Conservation (phyloP, 1,284 basidiomycete genomes). For the Microbotryum saponariae region DNA sequence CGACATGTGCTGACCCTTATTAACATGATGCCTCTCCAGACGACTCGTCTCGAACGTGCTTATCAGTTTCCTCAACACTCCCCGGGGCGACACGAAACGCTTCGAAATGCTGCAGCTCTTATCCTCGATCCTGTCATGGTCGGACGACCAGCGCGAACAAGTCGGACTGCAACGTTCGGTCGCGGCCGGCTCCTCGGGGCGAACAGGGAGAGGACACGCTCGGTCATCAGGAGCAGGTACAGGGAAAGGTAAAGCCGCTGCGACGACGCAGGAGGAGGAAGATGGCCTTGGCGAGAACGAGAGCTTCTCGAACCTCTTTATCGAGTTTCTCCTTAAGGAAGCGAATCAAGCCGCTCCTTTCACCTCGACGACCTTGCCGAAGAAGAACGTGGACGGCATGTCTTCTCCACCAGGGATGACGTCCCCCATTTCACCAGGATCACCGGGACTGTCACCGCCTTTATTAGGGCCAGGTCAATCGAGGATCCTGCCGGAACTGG, state of each 20-base stretch:
- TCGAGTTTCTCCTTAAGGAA: conserved; percentile 79
- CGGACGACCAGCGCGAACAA: conserved; percentile 77
- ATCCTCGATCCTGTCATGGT: conserved; percentile 81
- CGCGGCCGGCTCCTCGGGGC: conserved; percentile 16
- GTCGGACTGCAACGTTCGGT: conserved; percentile 69
- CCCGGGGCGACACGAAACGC: conserved; percentile 83
- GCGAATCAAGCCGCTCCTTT: background rate
- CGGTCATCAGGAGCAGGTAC: conserved; percentile 9
- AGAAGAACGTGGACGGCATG: too few species aligned
- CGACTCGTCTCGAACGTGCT: conserved; percentile 91
- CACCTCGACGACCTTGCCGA: too few species aligned
- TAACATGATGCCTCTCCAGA: conserved; percentile 39
- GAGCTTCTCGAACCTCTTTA: conserved; percentile 90
- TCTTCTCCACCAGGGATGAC: too few species aligned
- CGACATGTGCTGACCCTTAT: background rate
- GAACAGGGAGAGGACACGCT: conserved; percentile 12
- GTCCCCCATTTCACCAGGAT: too few species aligned
- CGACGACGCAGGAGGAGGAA: conserved; percentile 14
- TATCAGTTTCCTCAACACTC: conserved; percentile 82
- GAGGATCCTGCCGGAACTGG: too few species aligned
- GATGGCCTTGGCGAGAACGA: conserved; percentile 64
- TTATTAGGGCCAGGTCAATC: too few species aligned
- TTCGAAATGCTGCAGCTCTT: conserved; percentile 94
- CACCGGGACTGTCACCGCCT: too few species aligned
- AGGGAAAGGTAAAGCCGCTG: conserved; percentile 41